Conservation (phyloP, 805 yeast species). For the Cyberlindnera meyerae region DNA sequence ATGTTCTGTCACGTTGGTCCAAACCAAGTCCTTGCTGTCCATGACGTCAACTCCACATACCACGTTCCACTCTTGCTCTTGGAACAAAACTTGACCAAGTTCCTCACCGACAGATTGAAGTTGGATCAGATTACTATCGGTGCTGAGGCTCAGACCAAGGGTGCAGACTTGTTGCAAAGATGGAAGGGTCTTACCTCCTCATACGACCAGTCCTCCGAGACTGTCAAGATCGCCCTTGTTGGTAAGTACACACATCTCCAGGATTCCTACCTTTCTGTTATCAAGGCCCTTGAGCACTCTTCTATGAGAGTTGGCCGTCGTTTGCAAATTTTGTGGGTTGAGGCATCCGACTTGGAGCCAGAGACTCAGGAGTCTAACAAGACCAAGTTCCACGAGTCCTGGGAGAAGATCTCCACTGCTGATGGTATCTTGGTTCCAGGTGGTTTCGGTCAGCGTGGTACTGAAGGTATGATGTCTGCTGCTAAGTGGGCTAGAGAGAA, state of each 20-base stretch:
- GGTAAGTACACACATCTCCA: slow-evolving; percentile 96
- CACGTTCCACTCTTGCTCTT: slow-evolving; percentile 91
- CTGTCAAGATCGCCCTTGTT: slow-evolving; percentile 90
- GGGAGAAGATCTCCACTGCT: slow-evolving; percentile 90
- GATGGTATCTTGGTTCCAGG: slow-evolving; percentile 98
- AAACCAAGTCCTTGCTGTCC: slow-evolving; percentile 95
- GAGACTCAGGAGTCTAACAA: slow-evolving; percentile 58
- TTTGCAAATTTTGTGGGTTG: slow-evolving; percentile 93
- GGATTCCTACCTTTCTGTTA: slow-evolving; percentile 91
- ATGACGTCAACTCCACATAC: slow-evolving; percentile 94
- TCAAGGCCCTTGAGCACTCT: slow-evolving; percentile 92
- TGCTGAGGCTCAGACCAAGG: slow-evolving; percentile 52
- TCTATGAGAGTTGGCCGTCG: slow-evolving; percentile 84
- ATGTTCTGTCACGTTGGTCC: slow-evolving; percentile 99
- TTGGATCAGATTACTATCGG: slow-evolving; percentile 46
- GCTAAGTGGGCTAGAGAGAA: slow-evolving; percentile 98
- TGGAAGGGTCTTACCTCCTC: slow-evolving; percentile 79
- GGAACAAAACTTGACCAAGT: slow-evolving; percentile 80
- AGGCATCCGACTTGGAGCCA: slow-evolving; percentile 83
- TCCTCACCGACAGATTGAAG: slow-evolving; percentile 61
- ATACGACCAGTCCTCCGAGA: slow-evolving; percentile 79
- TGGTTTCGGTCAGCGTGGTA: slow-evolving; percentile 96
- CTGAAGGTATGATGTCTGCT: slow-evolving; percentile 96
- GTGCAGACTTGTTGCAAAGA: slow-evolving; percentile 61
- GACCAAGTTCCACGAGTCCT: slow-evolving; percentile 85